Conservation (phyloP, 345 rosid genomes). For the Microthlaspi erraticum region DNA sequence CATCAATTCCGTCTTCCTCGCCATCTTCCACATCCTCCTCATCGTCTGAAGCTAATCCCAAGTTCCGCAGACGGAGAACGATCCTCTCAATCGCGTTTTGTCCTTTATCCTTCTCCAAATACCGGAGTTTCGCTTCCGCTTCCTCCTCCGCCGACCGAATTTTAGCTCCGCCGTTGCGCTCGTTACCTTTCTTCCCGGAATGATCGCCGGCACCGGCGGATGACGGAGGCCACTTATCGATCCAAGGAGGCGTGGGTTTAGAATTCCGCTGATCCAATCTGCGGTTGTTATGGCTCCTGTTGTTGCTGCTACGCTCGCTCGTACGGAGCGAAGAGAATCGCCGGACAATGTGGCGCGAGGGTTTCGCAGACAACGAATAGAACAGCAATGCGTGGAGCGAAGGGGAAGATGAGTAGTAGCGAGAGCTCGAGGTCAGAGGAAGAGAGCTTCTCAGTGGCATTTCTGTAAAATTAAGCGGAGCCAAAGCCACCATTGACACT, state of each 20-base stretch:
- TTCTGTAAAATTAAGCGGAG: conserved; percentile 66
- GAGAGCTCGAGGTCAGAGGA: conserved; percentile 56
- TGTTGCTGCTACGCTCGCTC: conserved; percentile 41
- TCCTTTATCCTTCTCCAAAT: conserved; percentile 52
- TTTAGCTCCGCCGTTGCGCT: conserved; percentile 32
- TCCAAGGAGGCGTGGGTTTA: conserved; percentile 59
- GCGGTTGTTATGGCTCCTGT: conserved; percentile 44
- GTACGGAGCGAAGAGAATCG: conserved; percentile 52
- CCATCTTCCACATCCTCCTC: conserved; percentile 58
- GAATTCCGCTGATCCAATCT: conserved; percentile 40
- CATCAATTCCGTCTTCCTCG: conserved; percentile 37
- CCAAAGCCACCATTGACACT: conserved; percentile 64
- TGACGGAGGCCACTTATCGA: conserved; percentile 54
- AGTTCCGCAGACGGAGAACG: conserved; percentile 79
- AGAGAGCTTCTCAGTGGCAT: conserved; percentile 65
- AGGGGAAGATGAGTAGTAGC: conserved; percentile 42
- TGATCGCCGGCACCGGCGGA: conserved; percentile 32
- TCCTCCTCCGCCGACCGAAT: conserved; percentile 42
- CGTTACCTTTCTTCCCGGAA: conserved; percentile 18
- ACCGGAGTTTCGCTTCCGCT: conserved; percentile 40
- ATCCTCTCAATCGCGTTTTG: conserved; percentile 81
- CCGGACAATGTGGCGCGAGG: conserved; percentile 43
- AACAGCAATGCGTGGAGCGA: conserved; percentile 50
- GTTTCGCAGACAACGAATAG: conserved; percentile 49
- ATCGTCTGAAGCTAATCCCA: conserved; percentile 76